Evolutionary conservation across 1,284 basidiomycete genomes (phyloP).

Genomic region (Thecaphora frezii): DNA sequence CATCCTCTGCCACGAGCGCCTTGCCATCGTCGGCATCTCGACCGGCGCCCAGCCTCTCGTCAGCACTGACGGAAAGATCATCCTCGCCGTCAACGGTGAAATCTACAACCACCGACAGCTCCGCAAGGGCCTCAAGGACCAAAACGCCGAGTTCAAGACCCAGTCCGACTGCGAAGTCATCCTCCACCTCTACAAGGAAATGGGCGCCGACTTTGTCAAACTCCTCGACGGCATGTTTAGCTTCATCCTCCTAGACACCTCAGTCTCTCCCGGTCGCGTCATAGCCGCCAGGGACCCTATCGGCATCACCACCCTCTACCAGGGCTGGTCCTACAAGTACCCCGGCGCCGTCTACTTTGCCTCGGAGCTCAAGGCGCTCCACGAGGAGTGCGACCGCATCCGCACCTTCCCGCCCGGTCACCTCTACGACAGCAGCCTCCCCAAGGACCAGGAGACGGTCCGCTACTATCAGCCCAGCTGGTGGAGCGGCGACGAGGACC

Average conservation of each 20-base stretch:
- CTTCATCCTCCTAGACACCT: slow-evolving; percentile 92
- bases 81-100: slow-evolving; percentile 95
- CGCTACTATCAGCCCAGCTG: slow-evolving; percentile 60
- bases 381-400: slow-evolving; percentile 91
- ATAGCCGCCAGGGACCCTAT: slow-evolving; percentile 97
- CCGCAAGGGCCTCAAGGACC: slow-evolving; percentile 66
- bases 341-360: slow-evolving; percentile 89
- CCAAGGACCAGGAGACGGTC: slow-evolving; percentile 55
- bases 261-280: slow-evolving; percentile 80
- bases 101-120: slow-evolving; percentile 96
- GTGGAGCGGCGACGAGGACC: slow-evolving; percentile 63
- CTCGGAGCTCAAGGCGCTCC: slow-evolving; percentile 91
- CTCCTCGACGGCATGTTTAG: slow-evolving; percentile 98
- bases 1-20: slow-evolving; percentile 62
- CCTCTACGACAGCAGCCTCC: slow-evolving; percentile 62
- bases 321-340: slow-evolving; percentile 83
- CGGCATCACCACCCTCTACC: slow-evolving; percentile 96
- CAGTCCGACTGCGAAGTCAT: slow-evolving; percentile 99
- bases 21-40: slow-evolving; percentile 97
- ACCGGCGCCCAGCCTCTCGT: slow-evolving; percentile 93
- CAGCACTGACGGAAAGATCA: slow-evolving; percentile 80
- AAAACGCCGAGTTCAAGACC: slow-evolving; percentile 84
- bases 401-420: slow-evolving; percentile 96
- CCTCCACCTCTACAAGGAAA: slow-evolving; percentile 63
- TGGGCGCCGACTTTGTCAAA: slow-evolving; percentile 60